Conservation (phyloP, 177 flowering plant species). For the Vitis hybrid region DNA sequence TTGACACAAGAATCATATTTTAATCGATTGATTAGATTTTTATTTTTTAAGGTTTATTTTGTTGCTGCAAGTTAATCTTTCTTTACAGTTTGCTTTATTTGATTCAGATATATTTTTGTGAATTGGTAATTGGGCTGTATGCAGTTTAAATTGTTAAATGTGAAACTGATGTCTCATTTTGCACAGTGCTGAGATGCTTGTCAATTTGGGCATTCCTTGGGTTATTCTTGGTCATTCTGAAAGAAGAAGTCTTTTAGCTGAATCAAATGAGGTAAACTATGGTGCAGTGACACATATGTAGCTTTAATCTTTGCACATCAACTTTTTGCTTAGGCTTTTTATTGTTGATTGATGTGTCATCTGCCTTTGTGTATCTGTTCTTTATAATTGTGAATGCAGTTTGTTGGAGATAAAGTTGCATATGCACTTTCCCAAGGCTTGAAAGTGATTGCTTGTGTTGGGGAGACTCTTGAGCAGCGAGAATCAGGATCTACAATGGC, state of each 20-base stretch:
- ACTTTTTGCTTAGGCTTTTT: background rate
- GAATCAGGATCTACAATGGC: slow-evolving; percentile 83
- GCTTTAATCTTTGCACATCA: too few relatives aligned
- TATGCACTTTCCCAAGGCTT: slow-evolving; percentile 86
- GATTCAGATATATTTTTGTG: background rate
- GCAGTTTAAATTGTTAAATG: background rate
- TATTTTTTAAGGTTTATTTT: background rate
- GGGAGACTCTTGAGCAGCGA: slow-evolving; percentile 89
- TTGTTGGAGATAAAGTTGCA: slow-evolving; percentile 88
- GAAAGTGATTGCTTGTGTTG: slow-evolving; percentile 91
- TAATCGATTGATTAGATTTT: too few relatives aligned
- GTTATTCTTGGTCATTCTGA: slow-evolving; percentile 93
- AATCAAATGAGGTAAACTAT: slow-evolving; percentile 64
- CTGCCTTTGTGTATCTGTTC: background rate
- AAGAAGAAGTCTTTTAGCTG: slow-evolving; percentile 64
- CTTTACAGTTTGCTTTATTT: background rate
- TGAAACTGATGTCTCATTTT: slow-evolving; percentile 11
- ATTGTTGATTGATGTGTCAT: background rate
- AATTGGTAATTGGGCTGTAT: background rate
- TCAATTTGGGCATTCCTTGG: slow-evolving; percentile 77
- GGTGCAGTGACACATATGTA: too few relatives aligned
- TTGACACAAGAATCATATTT: too few relatives aligned
- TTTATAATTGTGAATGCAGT: slow-evolving; percentile 34
- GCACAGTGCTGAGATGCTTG: slow-evolving; percentile 90
- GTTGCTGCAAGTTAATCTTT: background rate